Percentiles rank a stretch among this genome's conserved stretches.
These are phyloP conservation scores for Lunularia cruciata DNA, from an alignment of 225 moss, liverwort and hornwort genomes.

Conservation along the genomic window DNA sequence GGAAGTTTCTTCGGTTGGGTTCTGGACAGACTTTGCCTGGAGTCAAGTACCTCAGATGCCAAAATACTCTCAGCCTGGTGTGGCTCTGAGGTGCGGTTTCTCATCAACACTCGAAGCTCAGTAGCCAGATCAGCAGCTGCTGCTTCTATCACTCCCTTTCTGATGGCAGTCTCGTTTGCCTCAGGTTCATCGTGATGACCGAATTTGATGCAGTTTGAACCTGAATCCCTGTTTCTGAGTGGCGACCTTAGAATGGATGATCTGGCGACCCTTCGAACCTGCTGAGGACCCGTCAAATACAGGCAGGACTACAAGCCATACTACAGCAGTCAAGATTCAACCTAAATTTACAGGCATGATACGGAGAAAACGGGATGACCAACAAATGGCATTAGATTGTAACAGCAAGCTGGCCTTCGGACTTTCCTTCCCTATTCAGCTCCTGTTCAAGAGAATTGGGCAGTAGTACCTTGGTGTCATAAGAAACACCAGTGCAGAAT, in stretches of 20 bases:
- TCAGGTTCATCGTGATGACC: constrained; percentile 6
- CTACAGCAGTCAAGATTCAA: neutral
- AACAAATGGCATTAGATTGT: neutral
- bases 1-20: neutral
- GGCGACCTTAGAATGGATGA: constrained; percentile 24
- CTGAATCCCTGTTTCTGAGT: neutral
- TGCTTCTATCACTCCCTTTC: constrained; percentile 25
- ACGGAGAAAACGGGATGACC: neutral
- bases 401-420: neutral
- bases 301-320: no score
- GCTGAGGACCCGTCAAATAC: no score
- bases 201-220: neutral
- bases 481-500: neutral
- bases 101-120: constrained; percentile 36
- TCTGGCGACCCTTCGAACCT: constrained; percentile 22
- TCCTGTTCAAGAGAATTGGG: neutral
- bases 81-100: constrained; percentile 14
- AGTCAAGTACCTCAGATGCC: constrained; percentile 19
- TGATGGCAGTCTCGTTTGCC: neutral
- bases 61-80: constrained; percentile 7
- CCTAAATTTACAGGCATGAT: neutral
- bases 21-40: neutral
- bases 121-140: constrained; percentile 32
- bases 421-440: neutral
- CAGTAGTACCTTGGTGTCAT: constrained; percentile 17